A percentile compares a stretch with the other conserved stretches of the same genome.
Evolutionary conservation across 345 rosid genomes (phyloP).

Genomic region (Citrus unshiu): DNA sequence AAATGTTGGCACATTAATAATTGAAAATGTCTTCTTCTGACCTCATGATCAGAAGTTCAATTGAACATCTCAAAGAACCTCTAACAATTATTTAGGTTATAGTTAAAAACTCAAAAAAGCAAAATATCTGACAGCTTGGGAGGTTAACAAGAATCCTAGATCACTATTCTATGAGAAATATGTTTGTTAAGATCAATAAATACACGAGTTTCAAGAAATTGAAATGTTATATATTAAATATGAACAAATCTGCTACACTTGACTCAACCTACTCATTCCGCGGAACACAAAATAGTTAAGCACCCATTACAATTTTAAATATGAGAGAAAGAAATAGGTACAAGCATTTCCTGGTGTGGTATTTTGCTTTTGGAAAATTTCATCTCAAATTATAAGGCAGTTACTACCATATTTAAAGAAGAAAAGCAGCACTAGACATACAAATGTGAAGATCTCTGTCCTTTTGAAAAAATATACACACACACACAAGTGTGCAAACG

Average conservation of each 20-base stretch:
- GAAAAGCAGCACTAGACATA: not conserved
- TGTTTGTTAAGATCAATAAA: not conserved
- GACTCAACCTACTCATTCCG: not conserved
- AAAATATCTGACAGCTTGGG: not conserved
- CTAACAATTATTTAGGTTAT: not conserved
- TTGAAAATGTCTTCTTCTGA: not conserved
- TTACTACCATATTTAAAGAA: not conserved
- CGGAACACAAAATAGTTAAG: not conserved
- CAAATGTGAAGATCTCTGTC: not conserved
- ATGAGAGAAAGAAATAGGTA: not conserved
- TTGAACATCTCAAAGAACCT: not conserved
- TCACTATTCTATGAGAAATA: not conserved
- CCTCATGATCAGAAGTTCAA: not conserved
- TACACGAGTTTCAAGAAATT: not conserved
- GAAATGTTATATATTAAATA: too few relatives aligned
- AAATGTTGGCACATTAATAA: not conserved
- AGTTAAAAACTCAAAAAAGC: conserved; percentile 1
- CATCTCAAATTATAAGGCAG: not conserved
- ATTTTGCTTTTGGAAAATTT: not conserved
- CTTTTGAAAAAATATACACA: too few relatives aligned
- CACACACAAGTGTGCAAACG: not conserved
- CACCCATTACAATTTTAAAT: not conserved
- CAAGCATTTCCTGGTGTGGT: not conserved
- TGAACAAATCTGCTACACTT: not conserved
- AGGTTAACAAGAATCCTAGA: not conserved